Base-by-base conservation (phyloP, 306 rosid species). In the Quercus gilva region DNA sequence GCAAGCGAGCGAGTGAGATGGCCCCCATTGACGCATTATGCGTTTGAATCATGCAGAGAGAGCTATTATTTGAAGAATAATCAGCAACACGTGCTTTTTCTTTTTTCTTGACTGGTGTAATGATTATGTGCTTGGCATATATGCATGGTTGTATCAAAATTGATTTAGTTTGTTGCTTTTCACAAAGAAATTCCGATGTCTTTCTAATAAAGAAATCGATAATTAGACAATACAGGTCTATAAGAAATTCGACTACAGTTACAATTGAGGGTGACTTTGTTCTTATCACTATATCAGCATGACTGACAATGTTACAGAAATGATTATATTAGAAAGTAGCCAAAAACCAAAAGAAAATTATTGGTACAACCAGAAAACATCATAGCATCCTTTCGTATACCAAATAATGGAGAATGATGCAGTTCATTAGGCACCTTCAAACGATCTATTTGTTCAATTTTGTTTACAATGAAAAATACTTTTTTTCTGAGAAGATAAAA, bases 21-120 rank as follows among this genome's bases (percentile, higher is more conserved):
- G 53, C 67, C 53, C 84, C 85, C 84, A 80, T 61, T 59, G 77
- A 41, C 23, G 53, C 72, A 74, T 80, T 71, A 61, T 58, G 79
- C 33, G 59, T 23, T 37, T 75, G 58, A 58, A 59, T 75, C 33
- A 60, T 69, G 76, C 55, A 51, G 78, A 23, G 20, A 31, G 79
- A 69, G 71, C 78, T 61, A 67, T 67, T 82, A 76, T 85, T 58
- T 74, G 80, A 75, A 76, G 76, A 71, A 76, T 81, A 71, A 70
- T 84, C 71, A 63, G 69, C 56, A 56, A 74, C 77, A 52, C 80
- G 83, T 75, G 80, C 76, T 73, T 76, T 79, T 73, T 76, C 77
- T 63, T 82, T 75, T 55, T 55, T 55, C 84, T 81, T 84, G 88
- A 78, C 82, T 72, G 61, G 73, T 81, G 77, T 74, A 80, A 85